phyloP scores from a whole-genome alignment of 2,329 filamentous ascomycete genomes.

The Escovopsis sp. region DNA sequence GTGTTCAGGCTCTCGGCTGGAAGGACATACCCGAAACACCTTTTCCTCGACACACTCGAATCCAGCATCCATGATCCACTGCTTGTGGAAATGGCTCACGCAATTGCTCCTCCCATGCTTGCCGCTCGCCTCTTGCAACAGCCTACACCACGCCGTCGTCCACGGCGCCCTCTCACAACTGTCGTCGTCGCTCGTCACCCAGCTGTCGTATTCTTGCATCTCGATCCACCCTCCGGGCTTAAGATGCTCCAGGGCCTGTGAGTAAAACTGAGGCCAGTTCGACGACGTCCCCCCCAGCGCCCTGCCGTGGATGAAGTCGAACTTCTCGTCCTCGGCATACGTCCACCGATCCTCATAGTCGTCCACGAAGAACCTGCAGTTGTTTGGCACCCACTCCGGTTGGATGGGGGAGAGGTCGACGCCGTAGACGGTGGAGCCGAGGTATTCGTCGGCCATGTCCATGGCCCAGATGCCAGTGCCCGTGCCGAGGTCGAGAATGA shows the following conservation, averaged over 20 bases:
- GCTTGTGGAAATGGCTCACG: conserved; percentile 20
- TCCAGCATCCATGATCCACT: conserved; percentile 24
- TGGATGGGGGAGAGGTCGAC: conserved; percentile 46
- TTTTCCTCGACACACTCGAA: conserved; percentile 21
- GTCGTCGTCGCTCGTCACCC: conserved; percentile 24
- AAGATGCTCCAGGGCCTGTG: conserved; percentile 13
- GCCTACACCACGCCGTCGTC: conserved; percentile 25
- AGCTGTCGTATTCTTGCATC: conserved; percentile 25
- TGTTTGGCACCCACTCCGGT: conserved; percentile 41
- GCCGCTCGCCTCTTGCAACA: conserved; percentile 21
- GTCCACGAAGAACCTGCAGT: conserved; percentile 51
- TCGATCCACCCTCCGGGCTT: conserved; percentile 24
- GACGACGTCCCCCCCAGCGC: conserved; percentile 19
- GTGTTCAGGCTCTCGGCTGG: background rate
- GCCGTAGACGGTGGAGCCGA: conserved; percentile 24
- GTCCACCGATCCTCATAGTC: conserved; percentile 42
- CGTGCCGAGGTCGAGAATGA: conserved; percentile 42
- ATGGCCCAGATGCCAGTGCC: conserved; percentile 49
- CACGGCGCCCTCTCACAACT: conserved; percentile 21
- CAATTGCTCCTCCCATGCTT: conserved; percentile 25
- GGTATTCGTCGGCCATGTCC: conserved; percentile 36
- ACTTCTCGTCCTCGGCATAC: conserved; percentile 22
- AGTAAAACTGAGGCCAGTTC: conserved; percentile 19
- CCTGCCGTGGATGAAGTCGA: conserved; percentile 21
- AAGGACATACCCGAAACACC: conserved; percentile 13